Percentiles rank a stretch among this genome's conserved stretches.
Evolutionary conservation across 2,329 filamentous ascomycete genomes (phyloP).

Genomic region (Teratosphaeriaceae sp.): DNA sequence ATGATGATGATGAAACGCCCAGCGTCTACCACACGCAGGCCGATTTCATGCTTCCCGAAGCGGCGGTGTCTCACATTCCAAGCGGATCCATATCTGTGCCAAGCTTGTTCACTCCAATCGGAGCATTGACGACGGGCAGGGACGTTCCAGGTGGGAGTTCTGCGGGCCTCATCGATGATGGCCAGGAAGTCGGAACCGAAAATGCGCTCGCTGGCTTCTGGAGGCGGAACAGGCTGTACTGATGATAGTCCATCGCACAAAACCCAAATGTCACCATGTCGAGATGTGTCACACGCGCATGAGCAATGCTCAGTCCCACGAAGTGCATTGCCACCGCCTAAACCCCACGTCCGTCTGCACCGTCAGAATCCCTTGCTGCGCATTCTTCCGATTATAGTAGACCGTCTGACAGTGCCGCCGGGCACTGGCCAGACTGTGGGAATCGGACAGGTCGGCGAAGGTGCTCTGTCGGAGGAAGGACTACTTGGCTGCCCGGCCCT

Average conservation of each 20-base stretch:
- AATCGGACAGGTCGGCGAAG: constrained; percentile 10
- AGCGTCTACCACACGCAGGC: neutral
- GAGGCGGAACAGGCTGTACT: constrained; percentile 41
- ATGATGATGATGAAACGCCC: constrained; percentile 1
- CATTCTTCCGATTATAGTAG: constrained; percentile 1
- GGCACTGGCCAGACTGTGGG: constrained; percentile 13
- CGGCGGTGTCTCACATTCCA: neutral
- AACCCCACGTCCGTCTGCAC: constrained; percentile 6
- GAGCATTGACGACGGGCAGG: constrained; percentile 1
- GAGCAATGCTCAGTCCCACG: too few relatives aligned
- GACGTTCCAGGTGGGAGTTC: constrained; percentile 2
- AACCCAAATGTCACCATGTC: too few relatives aligned
- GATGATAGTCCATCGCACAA: too few relatives aligned
- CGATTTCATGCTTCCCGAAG: neutral
- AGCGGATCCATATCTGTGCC: neutral
- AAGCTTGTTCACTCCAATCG: neutral
- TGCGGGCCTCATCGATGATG: neutral
- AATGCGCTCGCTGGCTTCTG: constrained; percentile 34
- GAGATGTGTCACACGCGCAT: too few relatives aligned
- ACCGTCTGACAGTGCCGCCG: constrained; percentile 11
- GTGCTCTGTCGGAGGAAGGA: constrained; percentile 5
- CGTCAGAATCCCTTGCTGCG: constrained; percentile 10
- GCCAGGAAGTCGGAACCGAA: neutral
- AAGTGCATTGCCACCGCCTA: constrained; percentile 11
- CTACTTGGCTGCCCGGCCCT: constrained; percentile 6